phyloP scores from a whole-genome alignment of 2,329 filamentous ascomycete species.

The Fusarium sp. region DNA sequence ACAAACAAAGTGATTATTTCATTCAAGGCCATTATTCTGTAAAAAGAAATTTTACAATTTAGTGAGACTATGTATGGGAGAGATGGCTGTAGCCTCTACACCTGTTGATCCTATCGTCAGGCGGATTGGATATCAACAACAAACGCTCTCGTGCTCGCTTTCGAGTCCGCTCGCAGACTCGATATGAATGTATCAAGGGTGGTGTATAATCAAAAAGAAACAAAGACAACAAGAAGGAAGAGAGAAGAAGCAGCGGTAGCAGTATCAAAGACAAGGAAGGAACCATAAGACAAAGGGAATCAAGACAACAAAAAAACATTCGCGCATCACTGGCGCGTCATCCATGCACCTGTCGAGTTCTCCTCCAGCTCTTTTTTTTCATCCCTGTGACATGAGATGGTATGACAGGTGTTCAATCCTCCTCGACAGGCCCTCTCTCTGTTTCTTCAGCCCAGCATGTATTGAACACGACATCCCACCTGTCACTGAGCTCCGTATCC shows the following conservation, averaged over 20 bases:
- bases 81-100: slow-evolving; percentile 43
- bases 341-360: slow-evolving; percentile 31
- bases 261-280: slow-evolving; percentile 41
- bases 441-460: slow-evolving; percentile 28
- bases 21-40: neutral
- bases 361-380: slow-evolving; percentile 21
- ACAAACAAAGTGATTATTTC: slow-evolving; percentile 15
- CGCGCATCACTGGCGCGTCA: slow-evolving; percentile 32
- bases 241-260: slow-evolving; percentile 23
- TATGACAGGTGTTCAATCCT: slow-evolving; percentile 10
- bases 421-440: slow-evolving; percentile 4
- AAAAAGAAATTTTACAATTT: slow-evolving; percentile 48
- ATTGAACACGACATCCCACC: slow-evolving; percentile 27
- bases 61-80: slow-evolving; percentile 50
- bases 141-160: slow-evolving; percentile 46
- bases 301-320: slow-evolving; percentile 37
- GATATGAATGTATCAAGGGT: slow-evolving; percentile 48
- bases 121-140: slow-evolving; percentile 44
- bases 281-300: slow-evolving; percentile 48
- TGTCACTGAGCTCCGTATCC: slow-evolving; percentile 24
- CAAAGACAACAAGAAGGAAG: slow-evolving; percentile 40
- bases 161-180: slow-evolving; percentile 50
- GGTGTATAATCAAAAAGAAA: slow-evolving; percentile 50
- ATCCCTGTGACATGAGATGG: slow-evolving; percentile 14
- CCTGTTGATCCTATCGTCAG: slow-evolving; percentile 43